These are phyloP conservation scores for Orbilia javanica DNA, from an alignment of 2,329 filamentous ascomycete species.

Conservation along the genomic window DNA sequence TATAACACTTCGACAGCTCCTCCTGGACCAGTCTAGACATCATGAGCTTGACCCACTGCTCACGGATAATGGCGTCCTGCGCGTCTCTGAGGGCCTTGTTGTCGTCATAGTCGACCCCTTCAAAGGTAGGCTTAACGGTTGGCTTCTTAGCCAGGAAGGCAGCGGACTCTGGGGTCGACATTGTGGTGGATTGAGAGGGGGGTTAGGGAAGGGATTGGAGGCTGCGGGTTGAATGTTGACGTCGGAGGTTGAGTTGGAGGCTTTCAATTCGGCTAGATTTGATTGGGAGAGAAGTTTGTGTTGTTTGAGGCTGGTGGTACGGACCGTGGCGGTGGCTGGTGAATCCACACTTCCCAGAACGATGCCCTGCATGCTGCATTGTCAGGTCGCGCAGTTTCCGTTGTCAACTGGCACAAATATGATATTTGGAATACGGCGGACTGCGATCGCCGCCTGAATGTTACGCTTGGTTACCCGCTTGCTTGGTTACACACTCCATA, in stretches of 20 bases:
- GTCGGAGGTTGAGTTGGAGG: conserved; percentile 57
- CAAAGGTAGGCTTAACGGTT: conserved; percentile 82
- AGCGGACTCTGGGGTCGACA: conserved; percentile 86
- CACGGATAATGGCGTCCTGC: conserved; percentile 83
- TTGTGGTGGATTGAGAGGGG: conserved; percentile 65
- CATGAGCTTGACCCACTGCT: conserved; percentile 92
- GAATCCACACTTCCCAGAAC: no score
- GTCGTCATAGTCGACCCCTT: conserved; percentile 88
- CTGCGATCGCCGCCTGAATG: neutral
- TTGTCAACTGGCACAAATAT: neutral
- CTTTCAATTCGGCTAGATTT: conserved; percentile 42
- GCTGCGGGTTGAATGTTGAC: conserved; percentile 36
- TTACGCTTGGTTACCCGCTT: neutral
- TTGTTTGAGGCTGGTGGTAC: conserved; percentile 22
- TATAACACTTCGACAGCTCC: conserved; percentile 88
- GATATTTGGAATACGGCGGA: neutral
- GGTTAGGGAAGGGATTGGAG: conserved; percentile 16
- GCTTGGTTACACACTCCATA: neutral
- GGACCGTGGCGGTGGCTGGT: conserved; percentile 41
- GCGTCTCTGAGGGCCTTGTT: conserved; percentile 83
- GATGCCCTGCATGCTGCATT: no score
- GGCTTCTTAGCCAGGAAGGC: conserved; percentile 87
- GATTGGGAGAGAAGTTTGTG: conserved; percentile 43
- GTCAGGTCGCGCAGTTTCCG: no score
- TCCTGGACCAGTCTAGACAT: conserved; percentile 85